These are phyloP conservation scores for Parafenestella ontariensis DNA, from an alignment of 2,329 filamentous ascomycete species.

Conservation along the genomic window DNA sequence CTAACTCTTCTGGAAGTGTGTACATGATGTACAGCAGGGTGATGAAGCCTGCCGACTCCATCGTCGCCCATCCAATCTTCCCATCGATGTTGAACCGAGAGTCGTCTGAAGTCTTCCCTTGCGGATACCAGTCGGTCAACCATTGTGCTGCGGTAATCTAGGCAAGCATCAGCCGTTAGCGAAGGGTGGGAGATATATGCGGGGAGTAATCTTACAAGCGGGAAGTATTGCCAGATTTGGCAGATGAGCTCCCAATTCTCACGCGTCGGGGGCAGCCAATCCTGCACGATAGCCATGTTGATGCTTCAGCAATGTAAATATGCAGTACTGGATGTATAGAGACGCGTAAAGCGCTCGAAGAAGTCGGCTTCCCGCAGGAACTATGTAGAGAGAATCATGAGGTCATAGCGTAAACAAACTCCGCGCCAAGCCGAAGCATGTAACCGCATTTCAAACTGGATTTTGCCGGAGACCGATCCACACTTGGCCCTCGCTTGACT, in stretches of 20 bases:
- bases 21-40: conserved; percentile 81
- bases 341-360: neutral
- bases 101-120: conserved; percentile 85
- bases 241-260: conserved; percentile 58
- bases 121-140: conserved; percentile 77
- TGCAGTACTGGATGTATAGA: neutral
- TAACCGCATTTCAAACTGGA: neutral
- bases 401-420: conserved; percentile 20
- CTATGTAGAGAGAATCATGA: conserved; percentile 11
- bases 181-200: neutral
- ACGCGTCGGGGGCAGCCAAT: conserved; percentile 57
- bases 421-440: conserved; percentile 20
- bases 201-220: conserved; percentile 49
- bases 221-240: conserved; percentile 58
- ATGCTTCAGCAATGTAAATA: neutral
- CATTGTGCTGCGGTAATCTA: conserved; percentile 79
- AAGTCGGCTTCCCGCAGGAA: neutral
- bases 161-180: conserved; percentile 11
- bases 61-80: conserved; percentile 83
- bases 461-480: neutral
- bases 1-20: conserved; percentile 67
- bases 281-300: conserved; percentile 53
- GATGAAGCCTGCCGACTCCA: conserved; percentile 82
- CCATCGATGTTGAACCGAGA: conserved; percentile 87
- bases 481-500: neutral